These are phyloP conservation scores for Curvularia verruculosa DNA, from an alignment of 2,329 filamentous ascomycete genomes.

Conservation along the genomic window DNA sequence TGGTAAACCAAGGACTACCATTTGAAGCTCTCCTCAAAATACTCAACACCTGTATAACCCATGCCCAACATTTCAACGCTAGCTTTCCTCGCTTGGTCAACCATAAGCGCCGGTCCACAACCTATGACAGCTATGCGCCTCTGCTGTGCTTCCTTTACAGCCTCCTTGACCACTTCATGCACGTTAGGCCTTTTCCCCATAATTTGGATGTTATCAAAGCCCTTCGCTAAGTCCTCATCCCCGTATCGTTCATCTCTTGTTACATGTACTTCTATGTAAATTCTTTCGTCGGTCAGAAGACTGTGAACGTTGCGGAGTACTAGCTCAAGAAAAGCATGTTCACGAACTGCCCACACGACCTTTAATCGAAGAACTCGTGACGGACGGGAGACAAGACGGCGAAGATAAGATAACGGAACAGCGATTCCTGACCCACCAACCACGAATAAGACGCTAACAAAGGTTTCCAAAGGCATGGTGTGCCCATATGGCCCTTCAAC, in stretches of 20 bases:
- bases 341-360: slow-evolving; percentile 45
- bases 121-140: slow-evolving; percentile 49
- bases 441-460: slow-evolving; percentile 47
- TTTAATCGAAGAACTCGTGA: slow-evolving; percentile 30
- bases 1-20: slow-evolving; percentile 40
- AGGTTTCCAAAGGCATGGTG: slow-evolving; percentile 50
- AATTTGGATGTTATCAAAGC: slow-evolving; percentile 34
- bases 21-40: slow-evolving; percentile 57
- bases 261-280: slow-evolving; percentile 36
- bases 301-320: slow-evolving; percentile 32
- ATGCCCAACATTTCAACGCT: slow-evolving; percentile 44
- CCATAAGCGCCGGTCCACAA: slow-evolving; percentile 55
- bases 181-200: slow-evolving; percentile 50
- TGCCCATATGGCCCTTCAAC: slow-evolving; percentile 60
- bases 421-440: slow-evolving; percentile 48
- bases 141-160: slow-evolving; percentile 40
- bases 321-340: slow-evolving; percentile 35
- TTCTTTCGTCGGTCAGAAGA: slow-evolving; percentile 32
- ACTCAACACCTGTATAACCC: slow-evolving; percentile 45
- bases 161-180: slow-evolving; percentile 38
- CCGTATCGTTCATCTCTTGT: slow-evolving; percentile 33
- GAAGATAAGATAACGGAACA: slow-evolving; percentile 40
- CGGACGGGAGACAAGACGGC: slow-evolving; percentile 18
- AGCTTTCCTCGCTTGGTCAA: slow-evolving; percentile 52
- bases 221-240: slow-evolving; percentile 26